These are phyloP conservation scores for Lupinus albus DNA, from an alignment of 306 rosid genomes.

Conservation along the genomic window DNA sequence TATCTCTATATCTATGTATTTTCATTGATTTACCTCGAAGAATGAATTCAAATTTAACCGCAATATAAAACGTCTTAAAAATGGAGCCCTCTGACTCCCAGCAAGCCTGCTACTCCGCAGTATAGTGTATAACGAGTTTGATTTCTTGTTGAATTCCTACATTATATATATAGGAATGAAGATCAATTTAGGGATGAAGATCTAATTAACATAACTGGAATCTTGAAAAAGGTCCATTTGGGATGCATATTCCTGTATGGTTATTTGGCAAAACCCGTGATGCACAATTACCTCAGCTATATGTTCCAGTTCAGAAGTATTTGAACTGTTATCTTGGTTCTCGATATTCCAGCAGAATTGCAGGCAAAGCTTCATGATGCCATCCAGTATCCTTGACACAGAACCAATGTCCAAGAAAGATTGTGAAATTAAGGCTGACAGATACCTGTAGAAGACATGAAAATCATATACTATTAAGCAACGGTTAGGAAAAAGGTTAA, in stretches of 20 bases:
- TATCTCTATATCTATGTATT: neutral
- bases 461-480: conserved; percentile 21
- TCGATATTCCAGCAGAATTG: conserved; percentile 91
- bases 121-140: conserved; percentile 93
- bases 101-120: conserved; percentile 96
- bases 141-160: conserved; percentile 96
- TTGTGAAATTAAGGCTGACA: conserved; percentile 89
- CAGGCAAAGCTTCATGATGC: conserved; percentile 96
- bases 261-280: conserved; percentile 25
- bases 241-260: conserved; percentile 16
- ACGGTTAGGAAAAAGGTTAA: conserved; percentile 21
- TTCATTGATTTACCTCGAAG: conserved; percentile 67
- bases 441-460: conserved; percentile 58
- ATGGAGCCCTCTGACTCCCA: conserved; percentile 96
- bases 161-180: conserved; percentile 10
- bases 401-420: conserved; percentile 97
- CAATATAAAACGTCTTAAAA: conserved; percentile 85
- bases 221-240: no score
- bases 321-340: conserved; percentile 75
- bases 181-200: conserved; percentile 2
- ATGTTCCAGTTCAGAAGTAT: conserved; percentile 81
- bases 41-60: conserved; percentile 86
- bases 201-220: no score
- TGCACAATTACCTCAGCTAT: conserved; percentile 74
- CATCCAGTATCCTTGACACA: conserved; percentile 91